Percentiles rank a stretch among this genome's conserved stretches.
These are phyloP conservation scores for Jimgerdemannia lactiflua DNA, from an alignment of 192 early-diverging fungal species.

Conservation along the genomic window DNA sequence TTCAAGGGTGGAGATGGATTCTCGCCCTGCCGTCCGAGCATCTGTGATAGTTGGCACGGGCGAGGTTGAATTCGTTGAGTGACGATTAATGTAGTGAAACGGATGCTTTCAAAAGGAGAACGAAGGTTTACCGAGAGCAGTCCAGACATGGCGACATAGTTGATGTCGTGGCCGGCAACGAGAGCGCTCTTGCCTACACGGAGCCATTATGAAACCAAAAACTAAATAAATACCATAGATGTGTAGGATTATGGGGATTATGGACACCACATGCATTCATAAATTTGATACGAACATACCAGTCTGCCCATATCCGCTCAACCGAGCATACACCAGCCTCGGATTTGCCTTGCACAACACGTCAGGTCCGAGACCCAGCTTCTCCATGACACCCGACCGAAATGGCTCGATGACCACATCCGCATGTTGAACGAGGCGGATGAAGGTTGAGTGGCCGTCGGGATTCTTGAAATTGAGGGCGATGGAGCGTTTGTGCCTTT, in stretches of 20 bases:
- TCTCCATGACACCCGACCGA: slow-evolving; percentile 68
- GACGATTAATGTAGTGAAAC: too few relatives aligned
- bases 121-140: slow-evolving; percentile 41
- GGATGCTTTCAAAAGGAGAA: neutral
- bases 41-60: slow-evolving; percentile 24
- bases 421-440: slow-evolving; percentile 37
- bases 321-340: slow-evolving; percentile 52
- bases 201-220: neutral
- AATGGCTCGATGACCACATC: slow-evolving; percentile 70
- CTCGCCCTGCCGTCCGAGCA: slow-evolving; percentile 40
- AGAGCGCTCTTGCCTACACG: slow-evolving; percentile 35
- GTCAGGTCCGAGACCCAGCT: slow-evolving; percentile 59
- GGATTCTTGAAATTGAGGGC: slow-evolving; percentile 56
- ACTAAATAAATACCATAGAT: neutral
- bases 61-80: neutral
- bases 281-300: slow-evolving; percentile 21
- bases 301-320: slow-evolving; percentile 69
- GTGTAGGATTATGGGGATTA: too few relatives aligned
- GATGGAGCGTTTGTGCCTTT: slow-evolving; percentile 61
- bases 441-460: slow-evolving; percentile 39
- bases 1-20: slow-evolving; percentile 45
- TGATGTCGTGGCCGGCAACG: slow-evolving; percentile 64
- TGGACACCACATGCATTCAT: neutral
- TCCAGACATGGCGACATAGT: slow-evolving; percentile 66
- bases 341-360: slow-evolving; percentile 52